A percentile compares a stretch with the other conserved stretches of the same genome.
These are phyloP conservation scores for Candida loeiensis DNA, from an alignment of 805 yeast species.

Conservation along the genomic window DNA sequence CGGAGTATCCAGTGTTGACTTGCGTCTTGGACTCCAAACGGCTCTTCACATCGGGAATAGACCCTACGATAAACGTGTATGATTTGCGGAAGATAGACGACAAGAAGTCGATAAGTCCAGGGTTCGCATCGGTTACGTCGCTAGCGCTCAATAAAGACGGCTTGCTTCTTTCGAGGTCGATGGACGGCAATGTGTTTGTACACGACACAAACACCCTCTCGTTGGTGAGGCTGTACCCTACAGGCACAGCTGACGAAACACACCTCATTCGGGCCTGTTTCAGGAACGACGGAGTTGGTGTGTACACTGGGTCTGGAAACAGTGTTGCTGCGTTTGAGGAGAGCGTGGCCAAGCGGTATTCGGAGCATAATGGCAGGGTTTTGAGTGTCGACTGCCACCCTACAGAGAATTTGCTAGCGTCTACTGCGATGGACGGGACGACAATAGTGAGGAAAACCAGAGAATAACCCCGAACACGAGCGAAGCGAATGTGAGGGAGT, in stretches of 20 bases:
- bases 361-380: constrained; percentile 62
- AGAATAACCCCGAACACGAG: no score
- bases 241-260: constrained; percentile 36
- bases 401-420: constrained; percentile 34
- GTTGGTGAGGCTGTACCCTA: constrained; percentile 3
- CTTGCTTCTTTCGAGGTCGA: constrained; percentile 47
- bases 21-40: constrained; percentile 36
- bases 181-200: constrained; percentile 42
- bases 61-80: constrained; percentile 57
- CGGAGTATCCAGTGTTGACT: constrained; percentile 59
- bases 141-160: constrained; percentile 47
- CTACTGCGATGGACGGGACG: constrained; percentile 56
- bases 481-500: no score
- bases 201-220: not conserved
- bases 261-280: constrained; percentile 49
- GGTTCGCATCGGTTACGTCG: constrained; percentile 53
- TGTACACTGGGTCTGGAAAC: constrained; percentile 63
- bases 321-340: constrained; percentile 48
- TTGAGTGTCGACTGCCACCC: constrained; percentile 59
- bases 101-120: constrained; percentile 14
- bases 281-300: constrained; percentile 36
- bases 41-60: constrained; percentile 64
- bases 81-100: constrained; percentile 47
- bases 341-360: constrained; percentile 40
- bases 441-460: constrained; percentile 41